phyloP scores from a whole-genome alignment of 129 eudicot genomes.

The Pittosporum tobira region DNA sequence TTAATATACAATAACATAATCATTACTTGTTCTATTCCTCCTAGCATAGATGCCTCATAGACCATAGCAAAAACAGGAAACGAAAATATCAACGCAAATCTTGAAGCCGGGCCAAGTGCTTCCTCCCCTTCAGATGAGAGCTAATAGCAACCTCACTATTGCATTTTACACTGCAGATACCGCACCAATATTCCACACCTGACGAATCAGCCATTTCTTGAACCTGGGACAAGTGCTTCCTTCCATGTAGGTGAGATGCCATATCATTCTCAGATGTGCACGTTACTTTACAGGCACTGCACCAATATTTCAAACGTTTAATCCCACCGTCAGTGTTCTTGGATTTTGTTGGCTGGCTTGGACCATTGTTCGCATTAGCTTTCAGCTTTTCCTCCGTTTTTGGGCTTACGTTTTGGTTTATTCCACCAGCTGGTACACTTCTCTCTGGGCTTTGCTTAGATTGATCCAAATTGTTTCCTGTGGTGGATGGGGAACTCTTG shows the following conservation, averaged over 20 bases:
- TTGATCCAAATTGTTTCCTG: neutral
- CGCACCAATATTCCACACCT: slow-evolving; percentile 1
- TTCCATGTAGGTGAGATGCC: slow-evolving; percentile 15
- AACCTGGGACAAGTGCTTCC: slow-evolving; percentile 17
- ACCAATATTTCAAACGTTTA: slow-evolving; percentile 2
- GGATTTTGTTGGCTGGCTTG: neutral
- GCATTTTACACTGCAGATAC: slow-evolving; percentile 6
- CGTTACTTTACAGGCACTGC: slow-evolving; percentile 16
- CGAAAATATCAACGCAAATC: neutral
- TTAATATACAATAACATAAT: too few relatives aligned
- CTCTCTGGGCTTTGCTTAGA: neutral
- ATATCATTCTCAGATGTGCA: slow-evolving; percentile 1
- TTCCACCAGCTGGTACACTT: neutral
- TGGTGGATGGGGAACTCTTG: neutral
- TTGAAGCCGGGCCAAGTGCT: neutral
- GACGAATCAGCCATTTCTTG: neutral
- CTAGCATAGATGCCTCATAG: too few relatives aligned
- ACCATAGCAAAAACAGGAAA: neutral
- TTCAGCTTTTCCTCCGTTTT: neutral
- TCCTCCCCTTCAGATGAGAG: neutral
- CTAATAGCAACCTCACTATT: neutral
- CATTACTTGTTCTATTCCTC: too few relatives aligned
- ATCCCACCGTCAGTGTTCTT: neutral
- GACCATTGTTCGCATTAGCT: neutral
- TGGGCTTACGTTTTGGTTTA: neutral